These are phyloP conservation scores for Talaromyces thailandensis DNA, from an alignment of 495 filamentous ascomycete species.

Conservation along the genomic window DNA sequence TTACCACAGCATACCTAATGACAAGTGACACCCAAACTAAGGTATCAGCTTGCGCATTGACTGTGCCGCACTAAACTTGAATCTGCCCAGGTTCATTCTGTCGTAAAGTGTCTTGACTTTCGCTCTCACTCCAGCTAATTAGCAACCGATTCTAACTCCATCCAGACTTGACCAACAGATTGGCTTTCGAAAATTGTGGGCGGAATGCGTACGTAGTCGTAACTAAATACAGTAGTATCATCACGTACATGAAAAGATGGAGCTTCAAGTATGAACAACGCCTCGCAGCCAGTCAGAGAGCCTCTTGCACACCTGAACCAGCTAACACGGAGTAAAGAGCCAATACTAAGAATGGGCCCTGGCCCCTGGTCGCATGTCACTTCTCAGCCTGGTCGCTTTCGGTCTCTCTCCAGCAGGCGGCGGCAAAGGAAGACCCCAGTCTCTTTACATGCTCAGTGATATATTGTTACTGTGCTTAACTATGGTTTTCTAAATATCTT, in stretches of 20 bases:
- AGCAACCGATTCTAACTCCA: background rate
- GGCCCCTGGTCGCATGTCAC: slow-evolving; percentile 8
- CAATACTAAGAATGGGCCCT: background rate
- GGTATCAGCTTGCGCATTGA: slow-evolving; percentile 1
- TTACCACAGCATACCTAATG: background rate
- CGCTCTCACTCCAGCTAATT: background rate
- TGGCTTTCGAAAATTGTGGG: background rate
- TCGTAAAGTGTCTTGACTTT: background rate
- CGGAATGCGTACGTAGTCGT: background rate
- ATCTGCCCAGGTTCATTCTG: background rate
- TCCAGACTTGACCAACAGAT: background rate
- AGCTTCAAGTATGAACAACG: background rate
- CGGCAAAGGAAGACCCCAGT: background rate
- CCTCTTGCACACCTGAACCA: background rate
- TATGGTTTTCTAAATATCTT: background rate
- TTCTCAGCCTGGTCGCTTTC: background rate
- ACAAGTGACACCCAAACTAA: background rate
- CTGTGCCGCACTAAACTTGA: slow-evolving; percentile 2
- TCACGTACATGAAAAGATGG: background rate
- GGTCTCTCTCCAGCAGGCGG: background rate
- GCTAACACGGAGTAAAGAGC: background rate
- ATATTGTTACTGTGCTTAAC: background rate
- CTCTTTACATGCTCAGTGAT: background rate
- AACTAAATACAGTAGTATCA: background rate
- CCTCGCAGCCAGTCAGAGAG: background rate